Evolutionary conservation across 2,329 filamentous ascomycete genomes (phyloP).

Genomic region (Chrysoporthe austroafricana): DNA sequence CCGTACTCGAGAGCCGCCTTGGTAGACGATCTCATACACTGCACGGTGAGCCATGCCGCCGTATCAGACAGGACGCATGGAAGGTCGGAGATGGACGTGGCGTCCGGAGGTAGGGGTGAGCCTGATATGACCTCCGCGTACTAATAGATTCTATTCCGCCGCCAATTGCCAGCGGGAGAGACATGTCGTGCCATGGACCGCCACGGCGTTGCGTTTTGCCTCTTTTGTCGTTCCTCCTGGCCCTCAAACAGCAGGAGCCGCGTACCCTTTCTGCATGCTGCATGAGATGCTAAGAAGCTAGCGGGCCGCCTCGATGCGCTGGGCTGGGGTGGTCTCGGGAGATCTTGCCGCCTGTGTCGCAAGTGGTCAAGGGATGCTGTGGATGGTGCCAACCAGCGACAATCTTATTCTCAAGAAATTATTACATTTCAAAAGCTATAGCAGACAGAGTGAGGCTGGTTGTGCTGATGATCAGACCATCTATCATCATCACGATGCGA

Average conservation of each 20-base stretch:
- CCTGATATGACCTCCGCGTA: slow-evolving; percentile 14
- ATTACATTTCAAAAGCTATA: neutral
- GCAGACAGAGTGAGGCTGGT: neutral
- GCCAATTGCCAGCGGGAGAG: slow-evolving; percentile 15
- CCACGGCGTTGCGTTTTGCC: neutral
- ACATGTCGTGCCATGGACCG: slow-evolving; percentile 15
- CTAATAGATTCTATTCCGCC: neutral
- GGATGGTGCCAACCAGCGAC: neutral
- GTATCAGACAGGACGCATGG: slow-evolving; percentile 16
- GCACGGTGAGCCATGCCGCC: too few species aligned
- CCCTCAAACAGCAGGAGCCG: neutral
- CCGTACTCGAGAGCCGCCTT: neutral
- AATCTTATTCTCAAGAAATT: neutral
- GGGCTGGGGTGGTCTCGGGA: slow-evolving; percentile 1
- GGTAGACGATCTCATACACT: neutral
- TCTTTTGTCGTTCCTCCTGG: neutral
- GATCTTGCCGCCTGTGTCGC: slow-evolving; percentile 6
- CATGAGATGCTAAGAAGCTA: neutral
- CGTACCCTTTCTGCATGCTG: neutral
- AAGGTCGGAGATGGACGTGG: slow-evolving; percentile 24
- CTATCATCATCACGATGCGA: too few species aligned
- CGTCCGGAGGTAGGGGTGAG: slow-evolving; percentile 22
- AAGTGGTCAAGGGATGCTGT: neutral
- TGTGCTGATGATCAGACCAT: neutral
- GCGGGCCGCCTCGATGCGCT: neutral